Percentiles rank a stretch among this genome's conserved stretches.
These are phyloP conservation scores for Fraxinus excelsior DNA, from an alignment of 257 asterid genomes.

Conservation along the genomic window DNA sequence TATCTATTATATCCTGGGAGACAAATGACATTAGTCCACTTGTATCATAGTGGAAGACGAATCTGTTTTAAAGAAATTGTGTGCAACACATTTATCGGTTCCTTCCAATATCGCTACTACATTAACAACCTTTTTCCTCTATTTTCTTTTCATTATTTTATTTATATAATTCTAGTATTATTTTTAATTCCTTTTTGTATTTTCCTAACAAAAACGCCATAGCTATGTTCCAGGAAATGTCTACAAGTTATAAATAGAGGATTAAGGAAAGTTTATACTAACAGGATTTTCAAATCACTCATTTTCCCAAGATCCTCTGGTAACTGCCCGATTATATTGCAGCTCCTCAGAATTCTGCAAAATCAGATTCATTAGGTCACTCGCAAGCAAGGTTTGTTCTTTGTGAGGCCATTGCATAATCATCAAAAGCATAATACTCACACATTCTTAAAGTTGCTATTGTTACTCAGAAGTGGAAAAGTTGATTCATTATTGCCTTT, in stretches of 20 bases:
- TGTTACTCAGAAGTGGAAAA: conserved; percentile 47
- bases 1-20: no score
- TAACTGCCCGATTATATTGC: conserved; percentile 58
- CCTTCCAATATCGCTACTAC: no score
- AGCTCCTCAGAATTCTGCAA: conserved; percentile 68
- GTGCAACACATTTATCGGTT: no score
- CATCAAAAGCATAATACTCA: conserved; percentile 34
- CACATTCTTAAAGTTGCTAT: conserved; percentile 44
- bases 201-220: no score
- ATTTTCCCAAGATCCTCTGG: conserved; percentile 46
- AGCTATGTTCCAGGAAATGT: not conserved
- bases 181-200: no score
- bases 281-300: conserved; percentile 47
- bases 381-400: not conserved
- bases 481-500: conserved; percentile 51
- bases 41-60: no score
- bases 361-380: conserved; percentile 21
- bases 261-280: conserved; percentile 35
- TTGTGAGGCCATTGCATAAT: not conserved
- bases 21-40: no score
- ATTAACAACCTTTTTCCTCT: no score
- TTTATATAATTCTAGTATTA: no score
- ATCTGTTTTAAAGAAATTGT: no score
- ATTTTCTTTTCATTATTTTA: no score
- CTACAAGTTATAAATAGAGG: not conserved